phyloP scores from a whole-genome alignment of 768 basidiomycete species.

The Polyporus arcularius region DNA sequence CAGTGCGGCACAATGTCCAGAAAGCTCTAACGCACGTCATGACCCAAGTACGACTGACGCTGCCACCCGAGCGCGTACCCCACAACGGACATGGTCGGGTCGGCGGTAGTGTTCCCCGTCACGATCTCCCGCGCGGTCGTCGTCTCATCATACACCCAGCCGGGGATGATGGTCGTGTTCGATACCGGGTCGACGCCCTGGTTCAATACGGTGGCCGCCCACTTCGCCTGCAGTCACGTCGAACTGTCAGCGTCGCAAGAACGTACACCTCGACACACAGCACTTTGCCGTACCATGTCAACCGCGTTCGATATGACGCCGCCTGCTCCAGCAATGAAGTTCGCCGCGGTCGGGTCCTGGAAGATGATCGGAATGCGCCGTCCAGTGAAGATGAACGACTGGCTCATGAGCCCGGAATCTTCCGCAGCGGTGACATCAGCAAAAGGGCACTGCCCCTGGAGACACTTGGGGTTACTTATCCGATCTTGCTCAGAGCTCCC shows the following conservation, averaged over 20 bases:
- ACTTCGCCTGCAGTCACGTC: constrained; percentile 34
- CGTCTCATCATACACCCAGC: constrained; percentile 28
- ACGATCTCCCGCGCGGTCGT: constrained; percentile 35
- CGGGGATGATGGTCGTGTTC: constrained; percentile 36
- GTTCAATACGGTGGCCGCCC: constrained; percentile 40
- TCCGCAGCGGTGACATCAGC: constrained; percentile 34
- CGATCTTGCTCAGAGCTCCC: too few relatives aligned
- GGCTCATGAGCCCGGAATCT: constrained; percentile 33
- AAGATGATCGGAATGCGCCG: constrained; percentile 35
- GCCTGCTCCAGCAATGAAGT: constrained; percentile 38
- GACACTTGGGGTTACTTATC: too few relatives aligned
- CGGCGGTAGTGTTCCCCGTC: constrained; percentile 6
- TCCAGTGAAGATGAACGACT: constrained; percentile 35
- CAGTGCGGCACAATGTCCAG: background rate
- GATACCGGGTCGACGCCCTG: constrained; percentile 33
- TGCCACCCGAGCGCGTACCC: constrained; percentile 49
- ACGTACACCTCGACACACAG: too few relatives aligned
- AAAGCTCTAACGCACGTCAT: constrained; percentile 34
- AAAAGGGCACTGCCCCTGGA: too few relatives aligned
- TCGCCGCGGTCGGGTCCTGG: constrained; percentile 22
- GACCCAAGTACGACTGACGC: constrained; percentile 39
- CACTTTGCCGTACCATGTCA: too few relatives aligned
- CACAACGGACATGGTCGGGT: constrained; percentile 27
- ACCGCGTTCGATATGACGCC: constrained; percentile 44
- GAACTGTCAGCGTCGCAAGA: background rate